Conservation (phyloP, 306 rosid species). For the Cucumis hystrix region DNA sequence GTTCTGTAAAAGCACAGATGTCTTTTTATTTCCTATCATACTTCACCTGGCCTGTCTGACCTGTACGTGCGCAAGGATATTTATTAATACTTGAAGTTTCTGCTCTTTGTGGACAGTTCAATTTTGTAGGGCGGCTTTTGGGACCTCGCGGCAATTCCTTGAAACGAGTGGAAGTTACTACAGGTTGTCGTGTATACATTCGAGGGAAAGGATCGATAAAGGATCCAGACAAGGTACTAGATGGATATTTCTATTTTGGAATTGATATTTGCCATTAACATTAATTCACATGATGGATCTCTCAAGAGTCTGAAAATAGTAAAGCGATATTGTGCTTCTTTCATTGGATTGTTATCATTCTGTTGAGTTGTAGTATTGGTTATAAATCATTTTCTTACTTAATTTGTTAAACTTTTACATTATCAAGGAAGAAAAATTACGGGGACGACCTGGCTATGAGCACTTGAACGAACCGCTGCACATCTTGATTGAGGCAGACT, state of each 20-base stretch:
- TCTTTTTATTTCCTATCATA: background rate
- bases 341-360: conserved; percentile 2
- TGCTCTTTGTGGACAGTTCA: conserved; percentile 49
- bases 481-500: conserved; percentile 85
- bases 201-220: conserved; percentile 93
- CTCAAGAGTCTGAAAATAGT: background rate
- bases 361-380: background rate
- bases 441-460: conserved; percentile 97
- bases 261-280: background rate
- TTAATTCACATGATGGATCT: background rate
- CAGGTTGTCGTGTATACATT: conserved; percentile 90
- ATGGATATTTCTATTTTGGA: conserved; percentile 2
- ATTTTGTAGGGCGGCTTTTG: conserved; percentile 93
- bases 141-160: conserved; percentile 95
- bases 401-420: conserved; percentile 5
- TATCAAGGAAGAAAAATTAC: conserved; percentile 80
- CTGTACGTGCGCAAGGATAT: background rate
- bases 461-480: conserved; percentile 90
- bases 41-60: background rate
- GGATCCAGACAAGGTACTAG: conserved; percentile 76
- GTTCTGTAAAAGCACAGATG: background rate
- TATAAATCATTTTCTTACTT: background rate
- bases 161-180: conserved; percentile 90
- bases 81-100: background rate
- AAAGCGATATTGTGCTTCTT: background rate